Base-by-base conservation (phyloP, 1,284 basidiomycete genomes). In the Ustilago cynodontis region DNA sequence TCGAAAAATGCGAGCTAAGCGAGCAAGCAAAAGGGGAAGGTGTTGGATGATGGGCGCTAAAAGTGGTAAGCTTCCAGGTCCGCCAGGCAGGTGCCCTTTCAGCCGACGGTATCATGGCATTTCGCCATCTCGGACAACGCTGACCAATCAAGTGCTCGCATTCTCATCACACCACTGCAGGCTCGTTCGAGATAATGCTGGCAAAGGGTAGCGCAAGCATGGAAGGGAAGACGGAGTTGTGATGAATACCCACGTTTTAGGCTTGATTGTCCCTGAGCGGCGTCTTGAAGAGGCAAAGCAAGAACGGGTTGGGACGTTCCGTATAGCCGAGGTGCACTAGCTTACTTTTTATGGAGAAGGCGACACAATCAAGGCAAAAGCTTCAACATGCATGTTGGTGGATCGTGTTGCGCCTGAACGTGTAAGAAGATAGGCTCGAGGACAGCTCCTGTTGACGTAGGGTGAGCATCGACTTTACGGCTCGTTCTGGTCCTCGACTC, bases 241-340 rank as follows among this genome's bases (percentile, higher is more conserved):
- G 41, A 43, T 43, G 20, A 14, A 43, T 18, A 49, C 26, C 47
- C 47, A 49, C 47, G 47, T 49, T 49, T 43, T 24, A 56, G 54
- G 54, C 54, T 41, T 37, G 35, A 37, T 29, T 56, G 54, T 26
- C 47, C 26, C 10, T 26, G 45, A 39, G 33, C 57, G 57, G 45
- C 47, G 45, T 49, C 33, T 47, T 31, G 11, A 16, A 26, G 5
- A n/a, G 29, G 16, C 26, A 71, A 70, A 66, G 64, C 64, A 64
- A 71, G 69, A 11, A 63, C 69, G 69, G 69, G 18, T 55, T 45
- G 60, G 35, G 22, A 35, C 35, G 53, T 62, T 74, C 71, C 71
- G 71, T 54, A 22, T 57, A 65, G 52, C 61, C 65, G 65, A 69
- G 65, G 66, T 58, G 62, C 65, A 52, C 51, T 74, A 74, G 71